Base-by-base conservation (phyloP, 163 green algal species). In the Picocystis sp. region DNA sequence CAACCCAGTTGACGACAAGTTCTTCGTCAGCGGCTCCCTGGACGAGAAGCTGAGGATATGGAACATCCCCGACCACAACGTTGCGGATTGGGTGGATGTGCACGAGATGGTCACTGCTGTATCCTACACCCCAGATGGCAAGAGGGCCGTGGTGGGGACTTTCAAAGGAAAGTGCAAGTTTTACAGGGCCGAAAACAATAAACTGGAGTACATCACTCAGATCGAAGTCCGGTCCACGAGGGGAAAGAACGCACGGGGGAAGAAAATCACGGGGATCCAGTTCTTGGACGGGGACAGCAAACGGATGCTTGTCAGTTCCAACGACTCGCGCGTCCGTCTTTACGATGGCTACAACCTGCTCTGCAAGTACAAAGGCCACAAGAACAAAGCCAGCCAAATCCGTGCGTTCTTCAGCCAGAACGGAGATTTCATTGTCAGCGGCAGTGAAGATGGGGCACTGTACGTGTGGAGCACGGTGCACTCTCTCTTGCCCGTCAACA, bases 341-440 rank as follows among this genome's bases (percentile, higher is more conserved):
- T 89, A 83, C 46, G 71, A 89, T 17, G 71, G 78, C 25, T 71
- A 70, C 59, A 70, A 49, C 11, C 69, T 84, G 49, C 43, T 63
- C 22, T 81, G 65, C 59, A 97, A 97, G 70, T 95, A 86, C 70
- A 95, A 95, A 70, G 88, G 87, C 12, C 75, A 86, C 60, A 62
- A 66, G 22, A 93, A 92, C 65, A 65, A 63, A 35, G 78, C 74
- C 58, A 83, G 73, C 2, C 80, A 88, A 70, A 79, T 86, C 24
- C 58, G 63, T 17, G 81, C 80, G 0, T 79, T 71, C 13, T 77
- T 92, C 24, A 83, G 67, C 2, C 47, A 64, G 9, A 57, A 60
- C 15, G 79, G 77, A 13, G 60, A 78, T 43, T 79, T 78, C 61
- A 61, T 97, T 12, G 72, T 87, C 3, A 91, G 85, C 67, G 87